phyloP scores from a whole-genome alignment of 2,329 filamentous ascomycete species.

The Exophiala bonariae region DNA sequence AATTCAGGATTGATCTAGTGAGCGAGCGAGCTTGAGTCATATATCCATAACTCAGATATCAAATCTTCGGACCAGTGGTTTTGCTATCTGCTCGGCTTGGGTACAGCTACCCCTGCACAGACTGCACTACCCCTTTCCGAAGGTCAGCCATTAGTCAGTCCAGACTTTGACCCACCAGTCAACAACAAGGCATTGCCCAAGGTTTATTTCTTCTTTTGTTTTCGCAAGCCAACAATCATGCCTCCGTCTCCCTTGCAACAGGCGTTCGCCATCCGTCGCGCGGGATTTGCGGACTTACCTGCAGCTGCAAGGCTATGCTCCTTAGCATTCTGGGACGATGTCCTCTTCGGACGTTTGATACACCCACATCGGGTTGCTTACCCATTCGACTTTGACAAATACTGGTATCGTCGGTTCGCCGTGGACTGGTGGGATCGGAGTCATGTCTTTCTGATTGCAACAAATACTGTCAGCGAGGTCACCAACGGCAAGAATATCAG shows the following conservation, averaged over 20 bases:
- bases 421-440: conserved; percentile 25
- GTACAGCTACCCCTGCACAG: too few species aligned
- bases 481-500: background rate
- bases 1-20: too few species aligned
- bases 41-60: too few species aligned
- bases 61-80: too few species aligned
- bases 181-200: too few species aligned
- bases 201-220: too few species aligned
- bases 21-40: too few species aligned
- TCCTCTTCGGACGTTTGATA: conserved; percentile 25
- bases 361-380: conserved; percentile 21
- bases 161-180: too few species aligned
- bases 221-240: too few species aligned
- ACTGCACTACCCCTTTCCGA: too few species aligned
- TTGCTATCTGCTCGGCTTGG: too few species aligned
- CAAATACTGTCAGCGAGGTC: background rate
- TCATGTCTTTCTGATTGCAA: conserved; percentile 23
- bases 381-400: conserved; percentile 20
- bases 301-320: conserved; percentile 16
- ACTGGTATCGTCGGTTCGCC: conserved; percentile 25
- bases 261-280: conserved; percentile 17
- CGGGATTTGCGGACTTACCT: conserved; percentile 19
- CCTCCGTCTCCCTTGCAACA: background rate
- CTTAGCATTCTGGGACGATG: conserved; percentile 23
- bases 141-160: too few species aligned